Evolutionary conservation across 2,329 filamentous ascomycete species (phyloP).

Genomic region (Botrytis sinoallii): DNA sequence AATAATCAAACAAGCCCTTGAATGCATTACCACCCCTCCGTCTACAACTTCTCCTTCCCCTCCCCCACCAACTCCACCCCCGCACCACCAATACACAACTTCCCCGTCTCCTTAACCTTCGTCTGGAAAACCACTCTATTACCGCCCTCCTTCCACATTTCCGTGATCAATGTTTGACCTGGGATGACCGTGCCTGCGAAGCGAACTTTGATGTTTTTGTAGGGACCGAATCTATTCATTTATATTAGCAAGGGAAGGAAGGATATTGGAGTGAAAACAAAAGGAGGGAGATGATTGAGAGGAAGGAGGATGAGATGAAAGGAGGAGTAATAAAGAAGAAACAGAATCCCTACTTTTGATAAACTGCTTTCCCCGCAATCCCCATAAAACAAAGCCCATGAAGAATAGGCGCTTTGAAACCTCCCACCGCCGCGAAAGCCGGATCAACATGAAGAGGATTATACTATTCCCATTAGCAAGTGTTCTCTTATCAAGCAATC

Average conservation of each 20-base stretch:
- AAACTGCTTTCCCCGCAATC: slow-evolving; percentile 84
- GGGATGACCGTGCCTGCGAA: slow-evolving; percentile 84
- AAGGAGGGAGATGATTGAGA: not conserved
- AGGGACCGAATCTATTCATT: slow-evolving; percentile 55
- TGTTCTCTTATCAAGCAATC: accelerated
- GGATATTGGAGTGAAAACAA: no score
- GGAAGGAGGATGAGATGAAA: not conserved
- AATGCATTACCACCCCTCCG: not conserved
- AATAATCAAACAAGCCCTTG: no score
- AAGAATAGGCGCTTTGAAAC: slow-evolving; percentile 90
- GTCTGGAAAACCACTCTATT: slow-evolving; percentile 79
- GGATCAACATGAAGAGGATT: slow-evolving; percentile 90
- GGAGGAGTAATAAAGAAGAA: not conserved
- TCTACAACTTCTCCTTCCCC: slow-evolving; percentile 13
- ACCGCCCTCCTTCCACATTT: slow-evolving; percentile 89
- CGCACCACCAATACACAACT: slow-evolving; percentile 77
- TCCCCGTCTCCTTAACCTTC: slow-evolving; percentile 89
- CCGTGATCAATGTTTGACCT: slow-evolving; percentile 84
- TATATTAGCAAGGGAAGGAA: not conserved
- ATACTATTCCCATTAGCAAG: not conserved
- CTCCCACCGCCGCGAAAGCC: slow-evolving; percentile 87
- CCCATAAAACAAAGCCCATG: slow-evolving; percentile 97
- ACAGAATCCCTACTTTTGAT: slow-evolving; percentile 57
- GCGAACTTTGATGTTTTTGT: slow-evolving; percentile 89
- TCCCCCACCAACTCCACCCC: slow-evolving; percentile 63